These are phyloP conservation scores for Grigorovia transvaalensis DNA, from an alignment of 805 yeast species.

Conservation along the genomic window DNA sequence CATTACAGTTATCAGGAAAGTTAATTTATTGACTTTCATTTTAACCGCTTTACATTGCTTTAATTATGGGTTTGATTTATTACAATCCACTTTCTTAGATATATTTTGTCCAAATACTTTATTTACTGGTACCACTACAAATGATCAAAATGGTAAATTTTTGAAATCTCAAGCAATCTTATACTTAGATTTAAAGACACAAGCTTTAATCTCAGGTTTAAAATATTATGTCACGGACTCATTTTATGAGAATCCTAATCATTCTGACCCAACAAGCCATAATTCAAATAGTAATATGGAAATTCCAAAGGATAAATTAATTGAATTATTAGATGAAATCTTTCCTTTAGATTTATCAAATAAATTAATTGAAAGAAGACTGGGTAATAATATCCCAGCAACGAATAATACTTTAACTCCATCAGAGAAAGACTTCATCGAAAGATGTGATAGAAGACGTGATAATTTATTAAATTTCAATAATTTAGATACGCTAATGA, in stretches of 20 bases:
- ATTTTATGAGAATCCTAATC: not conserved
- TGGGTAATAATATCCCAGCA: constrained; percentile 7
- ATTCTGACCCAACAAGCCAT: not conserved
- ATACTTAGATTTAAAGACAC: constrained; percentile 83
- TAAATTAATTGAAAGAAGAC: constrained; percentile 23
- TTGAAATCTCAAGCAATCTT: constrained; percentile 73
- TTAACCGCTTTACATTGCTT: constrained; percentile 79
- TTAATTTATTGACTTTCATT: constrained; percentile 78
- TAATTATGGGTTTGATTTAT: constrained; percentile 77
- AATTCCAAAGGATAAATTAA: constrained; percentile 7
- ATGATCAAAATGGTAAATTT: constrained; percentile 38
- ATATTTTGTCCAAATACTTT: constrained; percentile 65
- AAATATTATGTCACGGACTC: constrained; percentile 28
- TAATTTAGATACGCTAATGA: constrained; percentile 44
- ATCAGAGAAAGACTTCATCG: constrained; percentile 68
- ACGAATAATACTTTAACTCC: constrained; percentile 46
- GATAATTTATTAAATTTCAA: constrained; percentile 42
- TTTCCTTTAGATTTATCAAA: constrained; percentile 56
- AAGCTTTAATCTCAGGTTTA: constrained; percentile 84
- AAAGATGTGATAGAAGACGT: constrained; percentile 61
- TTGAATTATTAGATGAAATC: constrained; percentile 61
- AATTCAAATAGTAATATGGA: constrained; percentile 4
- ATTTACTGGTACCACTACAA: constrained; percentile 17
- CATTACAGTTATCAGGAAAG: constrained; percentile 54
- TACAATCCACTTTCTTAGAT: constrained; percentile 76